Percentiles rank a stretch among this genome's conserved stretches.
Evolutionary conservation across 2,329 filamentous ascomycete species (phyloP).

Genomic region (Diaporthe vexans): DNA sequence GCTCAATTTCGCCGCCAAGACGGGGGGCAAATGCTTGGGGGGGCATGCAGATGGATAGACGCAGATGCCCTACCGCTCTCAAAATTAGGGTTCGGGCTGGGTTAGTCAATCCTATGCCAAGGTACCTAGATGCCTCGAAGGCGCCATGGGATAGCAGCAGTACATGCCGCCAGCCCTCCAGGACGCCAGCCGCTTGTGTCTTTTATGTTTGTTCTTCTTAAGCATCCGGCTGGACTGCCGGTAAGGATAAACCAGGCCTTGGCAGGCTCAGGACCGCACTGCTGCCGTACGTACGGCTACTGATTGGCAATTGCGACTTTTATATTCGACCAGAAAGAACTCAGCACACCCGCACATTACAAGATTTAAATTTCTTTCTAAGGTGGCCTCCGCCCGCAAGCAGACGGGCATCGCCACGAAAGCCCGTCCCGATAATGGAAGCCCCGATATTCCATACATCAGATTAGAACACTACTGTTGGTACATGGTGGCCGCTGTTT

Average conservation of each 20-base stretch:
- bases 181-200: not conserved
- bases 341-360: constrained; percentile 3
- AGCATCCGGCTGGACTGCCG: not conserved
- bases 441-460: not conserved
- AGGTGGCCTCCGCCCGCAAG: not conserved
- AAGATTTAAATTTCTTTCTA: not conserved
- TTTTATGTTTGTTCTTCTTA: not conserved
- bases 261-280: not conserved
- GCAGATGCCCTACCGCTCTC: not conserved
- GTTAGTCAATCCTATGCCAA: no score
- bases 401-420: not conserved
- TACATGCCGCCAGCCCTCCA: not conserved
- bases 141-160: no score
- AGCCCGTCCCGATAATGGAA: not conserved
- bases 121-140: no score
- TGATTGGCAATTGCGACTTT: not conserved
- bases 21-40: not conserved
- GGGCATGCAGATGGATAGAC: not conserved
- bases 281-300: not conserved
- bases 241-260: not conserved
- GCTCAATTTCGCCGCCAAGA: not conserved
- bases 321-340: not conserved
- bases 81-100: not conserved
- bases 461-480: constrained; percentile 1
- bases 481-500: not conserved